Evolutionary conservation across 2,329 filamentous ascomycete genomes (phyloP), one percentile per base, ranked within the genome.

Genomic region (Chaetomium globosum): DNA sequence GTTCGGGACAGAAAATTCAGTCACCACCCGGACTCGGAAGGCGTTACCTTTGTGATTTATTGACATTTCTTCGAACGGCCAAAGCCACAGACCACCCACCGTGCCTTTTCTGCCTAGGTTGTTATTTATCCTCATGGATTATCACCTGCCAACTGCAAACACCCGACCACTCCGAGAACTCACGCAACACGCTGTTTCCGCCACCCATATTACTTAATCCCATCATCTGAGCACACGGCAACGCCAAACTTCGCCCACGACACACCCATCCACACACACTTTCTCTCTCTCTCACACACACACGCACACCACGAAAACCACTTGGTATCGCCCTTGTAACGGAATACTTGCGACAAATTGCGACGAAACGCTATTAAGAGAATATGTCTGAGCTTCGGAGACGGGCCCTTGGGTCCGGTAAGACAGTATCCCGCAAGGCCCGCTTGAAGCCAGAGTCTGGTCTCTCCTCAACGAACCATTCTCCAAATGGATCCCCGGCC

Each of bases 381-480:
- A 43, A 48, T 46, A 89, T 89, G 87, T 86, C 83, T 73, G 86
- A 89, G 73, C 80, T 85, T 63, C 81, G 87, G 71, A 88, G 89
- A 74, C 88, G 89, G 76, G 88, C 86, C 59, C 85, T 91, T 67
- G 87, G 89, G 77, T 87, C 86, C 78, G 85, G 85, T 74, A 92
- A 92, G 80, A 92, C 89, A 19, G 78, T 86, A 39, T 92, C 89
- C 55, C 84, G 83, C 72, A 92, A 91, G 76, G 87, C 88, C 26
- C 83, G 82, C 67, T 83, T 84, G 26, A 81, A 82, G 66, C 80
- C 81, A 51, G 83, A 83, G 12, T 83, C 82, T 3, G 82, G 83
- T n/a, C 80, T 83, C 33, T 82, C 81, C n/a, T 89, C 86, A 5
- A 83, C 82, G 63, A 80, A 78, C 54, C 80, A 79, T 65, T 89